A percentile compares a stretch with the other conserved stretches of the same genome.
Evolutionary conservation across 2,329 filamentous ascomycete genomes (phyloP).

Genomic region (Sporothrix dimorphospora): DNA sequence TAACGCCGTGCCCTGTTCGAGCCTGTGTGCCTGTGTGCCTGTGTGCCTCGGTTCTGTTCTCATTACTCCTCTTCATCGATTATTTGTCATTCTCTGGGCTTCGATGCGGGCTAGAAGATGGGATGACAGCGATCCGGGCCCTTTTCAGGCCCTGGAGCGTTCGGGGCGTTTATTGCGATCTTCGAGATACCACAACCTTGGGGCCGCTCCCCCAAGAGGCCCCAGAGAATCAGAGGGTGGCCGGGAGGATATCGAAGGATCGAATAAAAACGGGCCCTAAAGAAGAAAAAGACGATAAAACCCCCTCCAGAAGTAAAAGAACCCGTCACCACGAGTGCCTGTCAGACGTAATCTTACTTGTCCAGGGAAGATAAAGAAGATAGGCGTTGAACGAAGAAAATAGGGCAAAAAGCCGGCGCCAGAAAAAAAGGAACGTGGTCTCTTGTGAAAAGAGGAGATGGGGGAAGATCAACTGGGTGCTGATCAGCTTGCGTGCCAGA

Average conservation of each 20-base stretch:
- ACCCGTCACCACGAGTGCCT: not conserved
- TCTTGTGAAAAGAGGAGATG: not conserved
- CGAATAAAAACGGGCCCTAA: not conserved
- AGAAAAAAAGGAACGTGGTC: not conserved
- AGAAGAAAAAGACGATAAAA: not conserved
- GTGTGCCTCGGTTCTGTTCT: not conserved
- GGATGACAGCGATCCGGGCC: not conserved
- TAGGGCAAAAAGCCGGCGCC: not conserved
- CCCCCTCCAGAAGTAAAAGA: not conserved
- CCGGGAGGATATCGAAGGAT: not conserved
- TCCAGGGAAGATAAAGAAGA: not conserved
- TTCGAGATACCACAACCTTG: not conserved
- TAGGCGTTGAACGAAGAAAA: not conserved
- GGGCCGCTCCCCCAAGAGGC: not conserved
- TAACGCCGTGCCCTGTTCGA: not conserved
- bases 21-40: slow-evolving; percentile 8
- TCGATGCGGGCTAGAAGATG: slow-evolving; percentile 11
- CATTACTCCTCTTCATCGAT: not conserved
- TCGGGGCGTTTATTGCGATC: slow-evolving; percentile 21
- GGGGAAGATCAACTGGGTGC: not conserved
- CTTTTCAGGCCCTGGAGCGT: not conserved
- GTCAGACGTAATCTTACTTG: not conserved
- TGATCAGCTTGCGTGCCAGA: not conserved
- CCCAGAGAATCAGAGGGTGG: not conserved
- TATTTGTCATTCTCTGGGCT: not conserved